Conservation (phyloP, 129 eudicot species). For the Heracleum sosnowskyi region DNA sequence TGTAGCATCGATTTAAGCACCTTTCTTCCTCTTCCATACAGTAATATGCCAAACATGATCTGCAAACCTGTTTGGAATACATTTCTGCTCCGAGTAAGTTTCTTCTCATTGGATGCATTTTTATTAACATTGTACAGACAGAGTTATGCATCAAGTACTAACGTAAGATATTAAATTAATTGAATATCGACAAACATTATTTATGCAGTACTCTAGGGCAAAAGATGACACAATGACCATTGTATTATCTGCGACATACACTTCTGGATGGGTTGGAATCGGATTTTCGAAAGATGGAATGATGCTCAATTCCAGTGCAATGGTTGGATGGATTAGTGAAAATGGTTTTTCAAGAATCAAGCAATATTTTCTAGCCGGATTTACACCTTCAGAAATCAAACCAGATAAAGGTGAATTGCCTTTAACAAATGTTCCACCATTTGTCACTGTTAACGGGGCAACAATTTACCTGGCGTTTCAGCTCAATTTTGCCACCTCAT, state of each 20-base stretch:
- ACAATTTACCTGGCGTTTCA: slow-evolving; percentile 75
- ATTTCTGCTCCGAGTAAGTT: slow-evolving; percentile 58
- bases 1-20: slow-evolving; percentile 41
- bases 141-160: background rate
- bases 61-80: slow-evolving; percentile 87
- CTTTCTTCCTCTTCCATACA: slow-evolving; percentile 83
- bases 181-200: background rate
- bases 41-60: slow-evolving; percentile 46
- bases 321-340: slow-evolving; percentile 84
- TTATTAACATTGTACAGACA: background rate
- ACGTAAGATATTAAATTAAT: too few relatives aligned
- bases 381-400: slow-evolving; percentile 42
- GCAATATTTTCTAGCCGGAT: slow-evolving; percentile 63
- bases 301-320: slow-evolving; percentile 86
- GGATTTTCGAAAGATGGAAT: slow-evolving; percentile 79
- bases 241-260: slow-evolving; percentile 66
- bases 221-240: slow-evolving; percentile 65
- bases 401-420: slow-evolving; percentile 72
- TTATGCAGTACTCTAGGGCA: slow-evolving; percentile 57
- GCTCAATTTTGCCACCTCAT: slow-evolving; percentile 34
- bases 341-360: slow-evolving; percentile 61
- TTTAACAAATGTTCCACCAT: slow-evolving; percentile 64
- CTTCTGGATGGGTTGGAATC: slow-evolving; percentile 86
- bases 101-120: background rate
- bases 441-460: slow-evolving; percentile 54